Percentiles rank a stretch among this genome's conserved stretches.
These are phyloP conservation scores for Aspergillus terreus DNA, from an alignment of 2,329 filamentous ascomycete genomes.

Conservation along the genomic window DNA sequence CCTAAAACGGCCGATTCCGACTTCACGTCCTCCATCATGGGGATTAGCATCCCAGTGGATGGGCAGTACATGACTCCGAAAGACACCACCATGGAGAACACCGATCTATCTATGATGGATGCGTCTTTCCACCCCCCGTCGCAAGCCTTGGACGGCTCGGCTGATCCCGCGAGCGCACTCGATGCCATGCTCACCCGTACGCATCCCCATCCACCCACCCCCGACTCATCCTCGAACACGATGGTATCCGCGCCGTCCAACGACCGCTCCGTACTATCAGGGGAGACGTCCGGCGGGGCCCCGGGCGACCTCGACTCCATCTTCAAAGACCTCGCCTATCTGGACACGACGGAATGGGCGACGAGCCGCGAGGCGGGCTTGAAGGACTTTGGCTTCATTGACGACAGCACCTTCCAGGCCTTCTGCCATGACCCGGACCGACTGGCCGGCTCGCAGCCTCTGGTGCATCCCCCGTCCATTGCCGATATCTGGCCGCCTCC, in stretches of 20 bases:
- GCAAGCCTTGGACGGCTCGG: constrained; percentile 6
- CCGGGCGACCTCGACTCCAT: constrained; percentile 38
- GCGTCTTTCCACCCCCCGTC: constrained; percentile 14
- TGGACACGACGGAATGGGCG: constrained; percentile 44
- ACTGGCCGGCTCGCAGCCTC: constrained; percentile 31
- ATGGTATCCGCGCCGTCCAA: constrained; percentile 14
- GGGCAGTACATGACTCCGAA: constrained; percentile 30
- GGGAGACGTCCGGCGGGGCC: constrained; percentile 6
- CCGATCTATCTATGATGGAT: constrained; percentile 24
- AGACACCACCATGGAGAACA: constrained; percentile 27
- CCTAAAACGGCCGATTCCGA: constrained; percentile 15
- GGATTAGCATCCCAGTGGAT: constrained; percentile 31
- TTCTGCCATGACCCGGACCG: constrained; percentile 45
- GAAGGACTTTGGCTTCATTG: constrained; percentile 43
- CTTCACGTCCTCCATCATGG: constrained; percentile 27
- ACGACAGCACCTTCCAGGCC: constrained; percentile 42
- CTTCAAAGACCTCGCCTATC: constrained; percentile 44
- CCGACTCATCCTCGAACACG: constrained; percentile 31
- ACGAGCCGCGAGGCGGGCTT: constrained; percentile 38
- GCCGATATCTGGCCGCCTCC: constrained; percentile 43
- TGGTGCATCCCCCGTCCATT: constrained; percentile 37
- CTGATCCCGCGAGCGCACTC: constrained; percentile 17
- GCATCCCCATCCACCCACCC: constrained; percentile 27
- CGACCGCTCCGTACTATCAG: constrained; percentile 13
- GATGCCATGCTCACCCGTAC: constrained; percentile 16